Evolutionary conservation across 176 grass and related monocot species (phyloP).

Genomic region (Cymbopogon citratus): DNA sequence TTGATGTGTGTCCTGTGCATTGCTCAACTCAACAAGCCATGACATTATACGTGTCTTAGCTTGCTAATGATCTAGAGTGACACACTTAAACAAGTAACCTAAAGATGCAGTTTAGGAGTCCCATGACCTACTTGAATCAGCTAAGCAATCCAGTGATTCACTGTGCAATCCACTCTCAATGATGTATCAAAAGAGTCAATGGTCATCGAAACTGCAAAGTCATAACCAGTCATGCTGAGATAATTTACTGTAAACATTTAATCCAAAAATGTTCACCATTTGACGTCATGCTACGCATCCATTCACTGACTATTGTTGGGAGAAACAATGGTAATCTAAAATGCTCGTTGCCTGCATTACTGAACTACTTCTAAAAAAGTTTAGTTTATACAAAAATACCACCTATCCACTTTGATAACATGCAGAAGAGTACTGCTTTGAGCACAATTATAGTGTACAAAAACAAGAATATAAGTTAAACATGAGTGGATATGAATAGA

Average conservation of each 20-base stretch:
- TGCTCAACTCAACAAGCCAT: background rate
- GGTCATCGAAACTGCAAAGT: background rate
- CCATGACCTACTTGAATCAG: background rate
- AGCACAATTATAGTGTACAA: background rate
- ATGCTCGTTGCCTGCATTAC: background rate
- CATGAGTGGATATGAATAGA: background rate
- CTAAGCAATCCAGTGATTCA: background rate
- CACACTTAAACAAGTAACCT: background rate
- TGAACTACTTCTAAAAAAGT: slow-evolving; percentile 7
- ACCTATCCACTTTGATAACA: background rate
- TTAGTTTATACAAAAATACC: slow-evolving; percentile 8
- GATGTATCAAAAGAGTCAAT: background rate
- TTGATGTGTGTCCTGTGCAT: background rate
- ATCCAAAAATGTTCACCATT: background rate
- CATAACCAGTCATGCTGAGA: background rate
- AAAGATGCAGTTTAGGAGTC: background rate
- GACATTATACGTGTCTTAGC: background rate
- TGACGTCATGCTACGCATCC: background rate
- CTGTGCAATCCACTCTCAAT: background rate
- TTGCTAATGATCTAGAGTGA: background rate
- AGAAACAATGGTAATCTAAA: slow-evolving; percentile 6
- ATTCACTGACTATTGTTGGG: background rate
- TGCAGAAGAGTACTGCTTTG: slow-evolving; percentile 2
- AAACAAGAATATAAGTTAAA: slow-evolving; percentile 17
- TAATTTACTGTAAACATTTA: background rate